Conservation (phyloP, 495 filamentous ascomycete genomes). For the Aspergillus bridgeri region DNA sequence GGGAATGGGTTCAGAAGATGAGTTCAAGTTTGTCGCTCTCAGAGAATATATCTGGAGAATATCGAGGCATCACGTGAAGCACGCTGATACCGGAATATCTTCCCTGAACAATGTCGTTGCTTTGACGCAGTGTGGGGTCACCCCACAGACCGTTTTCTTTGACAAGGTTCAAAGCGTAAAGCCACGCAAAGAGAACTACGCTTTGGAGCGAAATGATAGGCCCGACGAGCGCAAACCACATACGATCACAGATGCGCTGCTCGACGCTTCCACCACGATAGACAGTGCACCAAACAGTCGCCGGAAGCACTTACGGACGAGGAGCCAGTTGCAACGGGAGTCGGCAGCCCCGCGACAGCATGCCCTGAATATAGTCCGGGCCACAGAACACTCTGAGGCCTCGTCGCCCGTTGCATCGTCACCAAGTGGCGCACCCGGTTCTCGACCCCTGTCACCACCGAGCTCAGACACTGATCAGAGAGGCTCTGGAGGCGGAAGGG, state of each 20-base stretch:
- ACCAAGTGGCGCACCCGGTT: slow-evolving; percentile 34
- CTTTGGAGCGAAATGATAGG: slow-evolving; percentile 24
- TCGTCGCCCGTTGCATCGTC: slow-evolving; percentile 41
- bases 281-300: slow-evolving; percentile 61
- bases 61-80: slow-evolving; percentile 63
- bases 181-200: slow-evolving; percentile 31
- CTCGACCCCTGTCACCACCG: slow-evolving; percentile 40
- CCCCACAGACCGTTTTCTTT: slow-evolving; percentile 87
- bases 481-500: slow-evolving; percentile 22
- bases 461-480: slow-evolving; percentile 32
- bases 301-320: slow-evolving; percentile 49
- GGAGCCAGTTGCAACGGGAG: slow-evolving; percentile 46
- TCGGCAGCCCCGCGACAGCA: slow-evolving; percentile 17
- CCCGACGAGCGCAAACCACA: slow-evolving; percentile 49
- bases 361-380: slow-evolving; percentile 22
- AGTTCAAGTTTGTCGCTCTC: slow-evolving; percentile 82
- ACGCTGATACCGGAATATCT: slow-evolving; percentile 32
- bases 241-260: slow-evolving; percentile 84
- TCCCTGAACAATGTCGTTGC: slow-evolving; percentile 65
- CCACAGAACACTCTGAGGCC: slow-evolving; percentile 26
- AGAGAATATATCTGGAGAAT: slow-evolving; percentile 91
- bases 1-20: slow-evolving; percentile 80
- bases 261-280: slow-evolving; percentile 89
- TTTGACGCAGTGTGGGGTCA: slow-evolving; percentile 67
- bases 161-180: slow-evolving; percentile 60